Percentiles rank a stretch among this genome's conserved stretches.
These are phyloP conservation scores for Novymonas esmeraldas DNA, from an alignment of 208 protist species.

Conservation along the genomic window DNA sequence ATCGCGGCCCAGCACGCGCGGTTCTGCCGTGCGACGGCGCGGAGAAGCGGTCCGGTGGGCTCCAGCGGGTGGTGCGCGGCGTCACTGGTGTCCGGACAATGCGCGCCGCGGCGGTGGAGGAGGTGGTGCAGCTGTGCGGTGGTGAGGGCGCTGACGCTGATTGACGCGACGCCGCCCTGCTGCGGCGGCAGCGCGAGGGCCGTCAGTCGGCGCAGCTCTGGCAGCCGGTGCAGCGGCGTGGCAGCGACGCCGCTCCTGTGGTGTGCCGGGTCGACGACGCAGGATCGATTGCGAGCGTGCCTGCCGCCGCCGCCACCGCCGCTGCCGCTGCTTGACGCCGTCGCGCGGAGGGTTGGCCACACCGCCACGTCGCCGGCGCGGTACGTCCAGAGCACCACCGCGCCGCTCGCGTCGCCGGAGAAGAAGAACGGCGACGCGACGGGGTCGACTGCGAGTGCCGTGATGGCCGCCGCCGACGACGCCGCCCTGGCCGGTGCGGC, in stretches of 20 bases:
- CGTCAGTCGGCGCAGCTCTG: constrained; percentile 38
- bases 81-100: too few relatives aligned
- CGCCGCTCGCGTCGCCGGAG: constrained; percentile 47
- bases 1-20: constrained; percentile 19
- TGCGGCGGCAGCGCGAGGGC: constrained; percentile 20
- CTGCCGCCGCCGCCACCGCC: constrained; percentile 2
- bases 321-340: not conserved
- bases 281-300: constrained; percentile 10
- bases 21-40: constrained; percentile 20
- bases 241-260: not conserved
- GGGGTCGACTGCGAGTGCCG: constrained; percentile 43
- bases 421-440: constrained; percentile 62
- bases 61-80: constrained; percentile 22
- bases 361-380: constrained; percentile 29
- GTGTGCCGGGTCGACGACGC: constrained; percentile 8
- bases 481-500: not conserved
- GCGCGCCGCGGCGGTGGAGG: constrained; percentile 18
- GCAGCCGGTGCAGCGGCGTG: constrained; percentile 31
- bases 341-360: constrained; percentile 24
- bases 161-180: constrained; percentile 16
- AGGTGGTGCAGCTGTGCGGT: constrained; percentile 29
- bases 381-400: constrained; percentile 58
- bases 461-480: constrained; percentile 20
- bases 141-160: constrained; percentile 25
- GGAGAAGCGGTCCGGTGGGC: constrained; percentile 17